These are phyloP conservation scores for Fusarium compactum DNA, from an alignment of 2,329 filamentous ascomycete genomes.

Conservation along the genomic window DNA sequence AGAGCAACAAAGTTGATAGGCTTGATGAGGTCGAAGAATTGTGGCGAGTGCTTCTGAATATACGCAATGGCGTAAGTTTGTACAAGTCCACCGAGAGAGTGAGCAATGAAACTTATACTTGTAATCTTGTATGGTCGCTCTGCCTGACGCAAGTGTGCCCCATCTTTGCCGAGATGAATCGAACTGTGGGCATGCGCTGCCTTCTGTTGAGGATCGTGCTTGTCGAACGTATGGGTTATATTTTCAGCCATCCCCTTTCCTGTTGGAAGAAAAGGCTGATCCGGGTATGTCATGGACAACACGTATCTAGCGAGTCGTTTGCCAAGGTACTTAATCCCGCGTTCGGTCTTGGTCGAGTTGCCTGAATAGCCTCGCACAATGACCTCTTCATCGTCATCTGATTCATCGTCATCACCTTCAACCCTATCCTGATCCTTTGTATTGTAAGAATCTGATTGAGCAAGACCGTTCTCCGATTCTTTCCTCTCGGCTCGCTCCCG, in stretches of 20 bases:
- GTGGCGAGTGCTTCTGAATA: conserved; percentile 93
- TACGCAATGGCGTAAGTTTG: conserved; percentile 97
- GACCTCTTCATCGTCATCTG: conserved; percentile 82
- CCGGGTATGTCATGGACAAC: conserved; percentile 89
- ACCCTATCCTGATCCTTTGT: conserved; percentile 45
- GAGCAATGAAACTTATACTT: conserved; percentile 94
- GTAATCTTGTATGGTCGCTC: conserved; percentile 82
- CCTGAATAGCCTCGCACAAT: conserved; percentile 91
- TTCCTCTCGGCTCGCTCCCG: conserved; percentile 57
- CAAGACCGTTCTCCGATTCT: conserved; percentile 9
- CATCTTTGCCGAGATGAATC: conserved; percentile 66
- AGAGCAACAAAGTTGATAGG: conserved; percentile 92
- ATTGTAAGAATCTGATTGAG: conserved; percentile 29
- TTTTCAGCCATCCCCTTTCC: conserved; percentile 63
- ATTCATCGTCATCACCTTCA: conserved; percentile 58
- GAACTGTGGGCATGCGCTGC: conserved; percentile 72
- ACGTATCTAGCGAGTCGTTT: conserved; percentile 94
- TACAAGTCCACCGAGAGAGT: conserved; percentile 89
- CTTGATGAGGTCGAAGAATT: conserved; percentile 87
- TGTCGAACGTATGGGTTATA: conserved; percentile 56
- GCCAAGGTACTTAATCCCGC: conserved; percentile 95
- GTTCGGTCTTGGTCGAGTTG: conserved; percentile 91
- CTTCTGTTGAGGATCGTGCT: conserved; percentile 59
- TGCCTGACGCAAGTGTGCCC: conserved; percentile 62
- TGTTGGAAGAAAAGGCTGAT: conserved; percentile 85